Conservation (phyloP, 176 grass and related monocot species). For the Otatea glauca region DNA sequence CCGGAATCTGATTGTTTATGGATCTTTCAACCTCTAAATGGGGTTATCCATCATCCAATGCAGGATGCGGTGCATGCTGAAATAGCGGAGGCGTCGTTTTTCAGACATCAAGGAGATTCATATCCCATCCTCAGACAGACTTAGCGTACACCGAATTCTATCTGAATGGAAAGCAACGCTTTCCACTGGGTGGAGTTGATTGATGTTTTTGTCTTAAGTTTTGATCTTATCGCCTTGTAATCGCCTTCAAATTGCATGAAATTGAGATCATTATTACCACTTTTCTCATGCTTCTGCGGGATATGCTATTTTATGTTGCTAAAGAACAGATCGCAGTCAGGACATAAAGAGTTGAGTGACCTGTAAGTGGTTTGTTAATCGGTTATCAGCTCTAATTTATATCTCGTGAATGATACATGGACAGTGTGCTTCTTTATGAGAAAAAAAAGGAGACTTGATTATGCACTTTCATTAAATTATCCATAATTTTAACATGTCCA, state of each 20-base stretch:
- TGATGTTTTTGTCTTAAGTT: slow-evolving; percentile 3
- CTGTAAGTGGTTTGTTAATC: slow-evolving; percentile 22
- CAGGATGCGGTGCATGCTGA: neutral
- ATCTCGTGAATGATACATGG: neutral
- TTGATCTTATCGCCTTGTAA: slow-evolving; percentile 41
- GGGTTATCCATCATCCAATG: slow-evolving; percentile 33
- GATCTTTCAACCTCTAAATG: neutral
- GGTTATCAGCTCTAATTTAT: slow-evolving; percentile 15
- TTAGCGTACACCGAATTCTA: slow-evolving; percentile 39
- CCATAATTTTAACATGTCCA: neutral
- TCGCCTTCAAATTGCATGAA: slow-evolving; percentile 15
- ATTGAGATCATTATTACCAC: slow-evolving; percentile 41
- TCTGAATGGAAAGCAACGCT: slow-evolving; percentile 44
- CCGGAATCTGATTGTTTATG: slow-evolving; percentile 35
- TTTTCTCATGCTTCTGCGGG: slow-evolving; percentile 33
- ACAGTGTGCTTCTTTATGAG: neutral
- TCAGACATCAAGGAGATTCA: slow-evolving; percentile 27
- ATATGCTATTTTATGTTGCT: slow-evolving; percentile 47
- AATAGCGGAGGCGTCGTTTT: slow-evolving; percentile 15
- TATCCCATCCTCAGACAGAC: slow-evolving; percentile 31
- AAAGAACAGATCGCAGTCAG: slow-evolving; percentile 29
- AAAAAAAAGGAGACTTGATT: neutral
- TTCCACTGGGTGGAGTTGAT: slow-evolving; percentile 38
- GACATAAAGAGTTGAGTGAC: slow-evolving; percentile 38
- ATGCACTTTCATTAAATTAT: neutral